Evolutionary conservation across 306 rosid genomes (phyloP).

Genomic region (Citrullus amarus): DNA sequence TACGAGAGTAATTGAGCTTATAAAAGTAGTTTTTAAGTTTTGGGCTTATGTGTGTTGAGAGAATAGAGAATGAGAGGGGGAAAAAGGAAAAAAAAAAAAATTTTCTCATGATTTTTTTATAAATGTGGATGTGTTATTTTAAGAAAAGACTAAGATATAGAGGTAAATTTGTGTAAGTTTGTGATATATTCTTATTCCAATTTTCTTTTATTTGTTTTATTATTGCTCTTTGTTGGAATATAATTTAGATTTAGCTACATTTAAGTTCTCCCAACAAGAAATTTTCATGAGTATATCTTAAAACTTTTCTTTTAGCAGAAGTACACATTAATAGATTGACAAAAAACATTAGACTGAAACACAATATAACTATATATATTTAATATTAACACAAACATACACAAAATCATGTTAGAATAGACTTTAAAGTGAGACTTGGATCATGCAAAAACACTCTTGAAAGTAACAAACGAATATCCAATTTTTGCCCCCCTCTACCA

Average conservation of each 20-base stretch:
- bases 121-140: background rate
- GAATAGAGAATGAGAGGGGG: background rate
- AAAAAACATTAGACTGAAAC: background rate
- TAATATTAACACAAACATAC: background rate
- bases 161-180: too few relatives aligned
- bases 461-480: background rate
- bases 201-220: background rate
- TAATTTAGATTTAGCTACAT: background rate
- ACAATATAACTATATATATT: background rate
- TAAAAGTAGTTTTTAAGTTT: background rate
- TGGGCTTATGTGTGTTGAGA: background rate
- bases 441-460: background rate
- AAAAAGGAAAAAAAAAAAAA: background rate
- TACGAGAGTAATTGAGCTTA: background rate
- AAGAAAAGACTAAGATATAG: background rate
- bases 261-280: background rate
- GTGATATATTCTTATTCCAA: background rate
- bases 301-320: background rate
- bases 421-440: background rate
- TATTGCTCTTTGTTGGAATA: background rate
- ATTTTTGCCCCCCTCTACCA: slow-evolving; percentile 10
- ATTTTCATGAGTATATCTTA: background rate
- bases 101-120: background rate
- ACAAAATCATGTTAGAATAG: background rate
- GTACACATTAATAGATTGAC: background rate